A percentile compares a stretch with the other conserved stretches of the same genome.
Evolutionary conservation across 2,329 filamentous ascomycete species (phyloP).

Genomic region (Aspergillus fumigatus): DNA sequence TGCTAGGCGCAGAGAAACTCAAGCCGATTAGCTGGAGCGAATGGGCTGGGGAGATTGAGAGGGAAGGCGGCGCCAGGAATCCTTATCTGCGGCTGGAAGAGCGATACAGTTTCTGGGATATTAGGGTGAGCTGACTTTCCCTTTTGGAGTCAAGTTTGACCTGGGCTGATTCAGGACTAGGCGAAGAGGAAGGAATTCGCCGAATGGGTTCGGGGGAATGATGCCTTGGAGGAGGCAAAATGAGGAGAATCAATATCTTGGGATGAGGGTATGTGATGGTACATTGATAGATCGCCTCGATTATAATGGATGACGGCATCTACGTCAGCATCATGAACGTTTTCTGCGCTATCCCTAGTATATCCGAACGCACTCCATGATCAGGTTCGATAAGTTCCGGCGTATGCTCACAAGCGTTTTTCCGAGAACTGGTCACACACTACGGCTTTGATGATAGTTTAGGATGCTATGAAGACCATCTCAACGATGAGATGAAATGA

Average conservation of each 20-base stretch:
- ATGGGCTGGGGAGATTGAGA: constrained; percentile 69
- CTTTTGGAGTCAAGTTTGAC: not conserved
- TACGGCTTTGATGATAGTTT: not conserved
- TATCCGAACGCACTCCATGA: not conserved
- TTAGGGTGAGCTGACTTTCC: constrained; percentile 56
- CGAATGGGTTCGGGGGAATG: constrained; percentile 58
- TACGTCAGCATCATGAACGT: not conserved
- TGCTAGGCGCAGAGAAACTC: constrained; percentile 69
- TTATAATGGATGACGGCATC: not conserved
- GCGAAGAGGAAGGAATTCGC: constrained; percentile 70
- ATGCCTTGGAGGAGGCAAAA: constrained; percentile 23
- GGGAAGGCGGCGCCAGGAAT: constrained; percentile 65
- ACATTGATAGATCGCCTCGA: not conserved
- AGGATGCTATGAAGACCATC: not conserved
- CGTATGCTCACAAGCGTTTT: not conserved
- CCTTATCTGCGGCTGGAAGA: constrained; percentile 77
- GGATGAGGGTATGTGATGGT: not conserved
- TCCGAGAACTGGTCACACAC: not conserved
- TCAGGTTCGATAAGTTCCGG: too few species aligned
- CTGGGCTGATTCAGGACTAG: constrained; percentile 24
- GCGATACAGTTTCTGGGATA: constrained; percentile 79
- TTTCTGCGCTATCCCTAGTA: not conserved
- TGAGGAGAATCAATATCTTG: not conserved
- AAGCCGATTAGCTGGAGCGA: constrained; percentile 83
- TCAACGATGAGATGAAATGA: too few species aligned